Evolutionary conservation across 257 asterid genomes (phyloP).

Genomic region (Linaria vulgaris): DNA sequence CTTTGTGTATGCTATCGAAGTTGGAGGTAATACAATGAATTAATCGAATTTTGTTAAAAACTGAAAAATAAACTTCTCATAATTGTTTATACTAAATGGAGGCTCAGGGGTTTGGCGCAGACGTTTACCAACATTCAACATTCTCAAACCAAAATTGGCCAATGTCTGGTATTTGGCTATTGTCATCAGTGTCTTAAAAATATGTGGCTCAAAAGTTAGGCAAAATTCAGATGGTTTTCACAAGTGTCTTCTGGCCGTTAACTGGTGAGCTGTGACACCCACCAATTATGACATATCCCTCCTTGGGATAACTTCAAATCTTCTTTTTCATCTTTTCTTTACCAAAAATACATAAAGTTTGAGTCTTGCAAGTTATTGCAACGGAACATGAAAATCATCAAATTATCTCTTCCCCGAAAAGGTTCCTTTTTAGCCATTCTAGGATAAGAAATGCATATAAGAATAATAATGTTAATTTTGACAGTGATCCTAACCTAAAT

Average conservation of each 20-base stretch:
- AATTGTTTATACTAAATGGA: too few species aligned
- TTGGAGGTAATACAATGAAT: too few species aligned
- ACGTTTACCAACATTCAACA: not conserved
- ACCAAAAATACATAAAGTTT: not conserved
- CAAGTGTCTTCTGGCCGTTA: slow-evolving; percentile 26
- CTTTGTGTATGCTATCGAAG: too few species aligned
- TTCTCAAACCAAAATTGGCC: not conserved
- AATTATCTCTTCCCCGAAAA: not conserved
- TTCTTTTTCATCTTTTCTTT: not conserved
- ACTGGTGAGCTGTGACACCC: slow-evolving; percentile 59
- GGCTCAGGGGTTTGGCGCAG: not conserved
- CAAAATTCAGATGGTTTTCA: slow-evolving; percentile 23
- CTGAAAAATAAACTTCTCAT: too few species aligned
- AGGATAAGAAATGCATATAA: not conserved
- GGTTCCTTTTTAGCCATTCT: not conserved
- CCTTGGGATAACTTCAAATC: not conserved
- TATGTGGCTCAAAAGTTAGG: slow-evolving; percentile 41
- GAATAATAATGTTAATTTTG: slow-evolving; percentile 10
- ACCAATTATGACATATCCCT: slow-evolving; percentile 13
- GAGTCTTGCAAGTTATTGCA: slow-evolving; percentile 13
- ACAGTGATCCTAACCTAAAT: not conserved
- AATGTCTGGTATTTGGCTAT: not conserved
- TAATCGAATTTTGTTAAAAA: too few species aligned
- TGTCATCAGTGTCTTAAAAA: too few species aligned
- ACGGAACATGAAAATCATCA: slow-evolving; percentile 18